A percentile compares a stretch with the other conserved stretches of the same genome.
phyloP scores from a whole-genome alignment of 306 rosid genomes.

The Prunus mira region DNA sequence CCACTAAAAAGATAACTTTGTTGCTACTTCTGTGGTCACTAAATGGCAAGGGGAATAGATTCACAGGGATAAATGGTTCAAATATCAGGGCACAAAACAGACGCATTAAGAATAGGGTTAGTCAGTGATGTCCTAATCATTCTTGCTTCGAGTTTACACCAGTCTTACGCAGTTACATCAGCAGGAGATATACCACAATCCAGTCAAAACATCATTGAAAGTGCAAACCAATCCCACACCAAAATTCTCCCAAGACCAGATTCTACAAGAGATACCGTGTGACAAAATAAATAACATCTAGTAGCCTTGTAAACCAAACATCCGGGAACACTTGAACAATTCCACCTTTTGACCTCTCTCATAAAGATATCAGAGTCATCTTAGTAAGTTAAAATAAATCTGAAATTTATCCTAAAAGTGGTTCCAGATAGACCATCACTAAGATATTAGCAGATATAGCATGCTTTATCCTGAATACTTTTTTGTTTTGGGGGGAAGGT shows the following conservation, averaged over 20 bases:
- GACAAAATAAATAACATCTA: background rate
- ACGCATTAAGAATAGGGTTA: background rate
- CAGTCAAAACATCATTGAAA: background rate
- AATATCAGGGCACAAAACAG: background rate
- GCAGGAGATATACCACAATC: background rate
- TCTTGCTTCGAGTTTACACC: background rate
- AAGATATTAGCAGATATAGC: background rate
- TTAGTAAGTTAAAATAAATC: background rate
- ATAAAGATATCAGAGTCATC: background rate
- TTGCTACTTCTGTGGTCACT: background rate
- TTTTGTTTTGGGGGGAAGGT: background rate
- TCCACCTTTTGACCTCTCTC: background rate
- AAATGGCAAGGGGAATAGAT: background rate
- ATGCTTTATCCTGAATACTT: background rate
- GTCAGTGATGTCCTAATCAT: background rate
- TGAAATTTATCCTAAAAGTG: background rate
- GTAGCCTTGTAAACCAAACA: slow-evolving; percentile 4
- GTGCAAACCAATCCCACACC: background rate
- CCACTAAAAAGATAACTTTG: background rate
- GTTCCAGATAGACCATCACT: background rate
- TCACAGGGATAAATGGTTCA: background rate
- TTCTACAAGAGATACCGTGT: background rate
- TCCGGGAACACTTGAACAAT: background rate
- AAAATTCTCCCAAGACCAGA: background rate
- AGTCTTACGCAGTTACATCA: background rate